phyloP scores from a whole-genome alignment of 768 basidiomycete genomes.

The Trametes cinnabarina region DNA sequence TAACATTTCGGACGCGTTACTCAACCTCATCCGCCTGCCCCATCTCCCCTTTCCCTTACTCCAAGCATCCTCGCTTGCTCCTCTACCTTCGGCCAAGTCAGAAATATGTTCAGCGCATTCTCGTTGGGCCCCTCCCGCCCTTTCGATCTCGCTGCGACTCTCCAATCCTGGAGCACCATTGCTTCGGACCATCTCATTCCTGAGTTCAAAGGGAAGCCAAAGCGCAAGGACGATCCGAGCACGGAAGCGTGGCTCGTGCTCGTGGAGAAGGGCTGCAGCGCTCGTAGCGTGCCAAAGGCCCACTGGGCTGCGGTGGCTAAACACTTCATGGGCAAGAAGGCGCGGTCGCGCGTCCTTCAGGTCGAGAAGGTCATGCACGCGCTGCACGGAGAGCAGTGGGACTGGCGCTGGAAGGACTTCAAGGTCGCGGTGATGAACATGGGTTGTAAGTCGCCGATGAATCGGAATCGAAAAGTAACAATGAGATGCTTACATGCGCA shows the following conservation, averaged over 20 bases:
- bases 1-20: neutral
- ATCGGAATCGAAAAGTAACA: neutral
- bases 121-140: neutral
- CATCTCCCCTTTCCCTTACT: neutral
- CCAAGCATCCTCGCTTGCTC: neutral
- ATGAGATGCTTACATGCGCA: neutral
- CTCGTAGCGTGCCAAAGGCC: constrained; percentile 69
- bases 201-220: constrained; percentile 60
- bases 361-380: constrained; percentile 64
- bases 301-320: constrained; percentile 82
- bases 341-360: constrained; percentile 62
- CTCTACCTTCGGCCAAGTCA: neutral
- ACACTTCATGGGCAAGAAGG: constrained; percentile 70
- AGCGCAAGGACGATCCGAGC: constrained; percentile 53
- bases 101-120: constrained; percentile 4
- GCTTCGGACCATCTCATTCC: constrained; percentile 4
- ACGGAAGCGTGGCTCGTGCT: constrained; percentile 71
- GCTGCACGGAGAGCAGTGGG: constrained; percentile 65
- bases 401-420: constrained; percentile 84
- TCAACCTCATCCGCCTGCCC: neutral
- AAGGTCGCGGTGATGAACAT: constrained; percentile 73
- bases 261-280: constrained; percentile 64
- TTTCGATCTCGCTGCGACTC: constrained; percentile 5
- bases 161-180: constrained; percentile 6
- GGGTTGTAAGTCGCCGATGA: constrained; percentile 71